Percentiles rank a stretch among this genome's conserved stretches.
Conservation (phyloP, 2,329 filamentous ascomycete species). For the Claviceps lovelessii region DNA sequence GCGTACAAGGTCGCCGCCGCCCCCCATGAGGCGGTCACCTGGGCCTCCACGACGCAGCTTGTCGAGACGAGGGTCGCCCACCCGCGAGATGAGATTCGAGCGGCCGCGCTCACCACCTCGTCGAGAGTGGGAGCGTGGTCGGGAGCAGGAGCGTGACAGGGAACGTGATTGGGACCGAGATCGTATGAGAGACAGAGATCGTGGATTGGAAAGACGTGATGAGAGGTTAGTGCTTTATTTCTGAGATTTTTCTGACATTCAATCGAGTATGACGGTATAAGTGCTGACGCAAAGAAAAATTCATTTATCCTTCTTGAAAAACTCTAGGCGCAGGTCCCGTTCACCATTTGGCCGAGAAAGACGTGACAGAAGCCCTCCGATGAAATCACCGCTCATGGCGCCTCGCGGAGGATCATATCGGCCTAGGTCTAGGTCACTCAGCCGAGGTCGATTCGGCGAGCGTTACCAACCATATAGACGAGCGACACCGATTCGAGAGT, state of each 20-base stretch:
- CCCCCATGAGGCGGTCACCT: constrained; percentile 20
- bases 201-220: constrained; percentile 27
- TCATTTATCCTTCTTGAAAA: neutral
- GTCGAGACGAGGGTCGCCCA: constrained; percentile 22
- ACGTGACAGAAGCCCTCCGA: constrained; percentile 20
- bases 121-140: constrained; percentile 22
- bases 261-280: too few species aligned
- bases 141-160: constrained; percentile 19
- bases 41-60: constrained; percentile 22
- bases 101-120: constrained; percentile 24
- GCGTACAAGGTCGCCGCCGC: constrained; percentile 21
- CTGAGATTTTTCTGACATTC: neutral
- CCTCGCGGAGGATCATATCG: constrained; percentile 32
- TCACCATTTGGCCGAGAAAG: constrained; percentile 38
- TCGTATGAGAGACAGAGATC: constrained; percentile 16
- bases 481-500: constrained; percentile 33
- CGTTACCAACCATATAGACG: constrained; percentile 31
- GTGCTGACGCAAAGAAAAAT: neutral
- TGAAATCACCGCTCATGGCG: constrained; percentile 15
- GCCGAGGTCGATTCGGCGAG: constrained; percentile 30
- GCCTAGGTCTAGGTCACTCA: constrained; percentile 34
- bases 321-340: constrained; percentile 35
- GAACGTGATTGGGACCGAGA: constrained; percentile 19
- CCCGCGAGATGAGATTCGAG: constrained; percentile 23
- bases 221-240: constrained; percentile 17